Evolutionary conservation across 768 basidiomycete genomes (phyloP).

Genomic region (Tylopilus cervinicoccineus): DNA sequence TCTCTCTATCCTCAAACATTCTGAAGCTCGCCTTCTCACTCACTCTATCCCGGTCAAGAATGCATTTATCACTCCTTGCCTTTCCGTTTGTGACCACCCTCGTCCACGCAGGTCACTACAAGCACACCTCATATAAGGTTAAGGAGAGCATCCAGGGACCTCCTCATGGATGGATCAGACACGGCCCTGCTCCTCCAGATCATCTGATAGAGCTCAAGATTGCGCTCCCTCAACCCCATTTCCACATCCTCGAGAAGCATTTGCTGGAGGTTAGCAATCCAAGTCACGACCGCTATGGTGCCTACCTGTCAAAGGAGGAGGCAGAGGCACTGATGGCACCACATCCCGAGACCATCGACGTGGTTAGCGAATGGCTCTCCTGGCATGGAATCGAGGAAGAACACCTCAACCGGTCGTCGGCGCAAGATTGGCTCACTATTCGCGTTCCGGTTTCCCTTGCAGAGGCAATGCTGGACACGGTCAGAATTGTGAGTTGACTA

Average conservation of each 20-base stretch:
- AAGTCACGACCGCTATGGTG: slow-evolving; percentile 48
- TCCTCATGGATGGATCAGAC: slow-evolving; percentile 48
- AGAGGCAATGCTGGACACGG: slow-evolving; percentile 70
- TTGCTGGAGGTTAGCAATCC: slow-evolving; percentile 60
- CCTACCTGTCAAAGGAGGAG: slow-evolving; percentile 59
- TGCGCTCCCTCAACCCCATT: slow-evolving; percentile 52
- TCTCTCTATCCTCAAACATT: not conserved
- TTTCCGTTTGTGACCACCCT: slow-evolving; percentile 13
- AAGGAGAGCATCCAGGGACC: slow-evolving; percentile 45
- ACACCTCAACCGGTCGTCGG: slow-evolving; percentile 52
- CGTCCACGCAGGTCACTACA: slow-evolving; percentile 7
- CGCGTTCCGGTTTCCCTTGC: slow-evolving; percentile 54
- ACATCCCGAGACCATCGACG: slow-evolving; percentile 44
- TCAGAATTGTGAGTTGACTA: slow-evolving; percentile 24
- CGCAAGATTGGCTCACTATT: slow-evolving; percentile 66
- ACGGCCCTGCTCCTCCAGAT: slow-evolving; percentile 40
- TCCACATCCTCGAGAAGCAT: slow-evolving; percentile 45
- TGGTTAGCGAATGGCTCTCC: slow-evolving; percentile 60
- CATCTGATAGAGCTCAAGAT: slow-evolving; percentile 54
- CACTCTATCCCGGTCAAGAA: not conserved
- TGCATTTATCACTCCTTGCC: slow-evolving; percentile 12
- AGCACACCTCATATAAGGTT: slow-evolving; percentile 28
- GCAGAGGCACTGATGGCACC: slow-evolving; percentile 62
- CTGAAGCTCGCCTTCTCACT: not conserved
- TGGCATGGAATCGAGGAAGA: slow-evolving; percentile 49